Evolutionary conservation across 225 moss, liverwort and hornwort genomes (phyloP), one percentile per base, ranked within the genome.

Genomic region (Antitrichia curtipendula): DNA sequence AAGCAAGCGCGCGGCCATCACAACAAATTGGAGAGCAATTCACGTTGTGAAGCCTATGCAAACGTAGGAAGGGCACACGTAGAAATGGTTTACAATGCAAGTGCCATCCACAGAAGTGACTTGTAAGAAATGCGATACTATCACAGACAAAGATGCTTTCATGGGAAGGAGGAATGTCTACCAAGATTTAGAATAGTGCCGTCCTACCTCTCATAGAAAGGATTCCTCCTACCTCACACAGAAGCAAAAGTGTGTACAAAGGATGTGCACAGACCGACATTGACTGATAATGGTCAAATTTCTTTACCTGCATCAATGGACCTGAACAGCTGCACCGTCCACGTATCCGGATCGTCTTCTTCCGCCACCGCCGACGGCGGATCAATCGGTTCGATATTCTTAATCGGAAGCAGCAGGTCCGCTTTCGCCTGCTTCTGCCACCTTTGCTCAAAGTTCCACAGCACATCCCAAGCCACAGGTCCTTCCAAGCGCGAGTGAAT

Each of bases 261-360:
- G 6, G 65, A 36, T 27, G 63, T 50, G n/a, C 50, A 64, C 49
- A 64, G 65, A 82, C 17, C 5, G 27, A 36, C n/a, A 81, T 81
- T 81, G 31, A 50, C 23, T 34, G 27, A 24, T 17, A 8, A 24
- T 36, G 61, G 54, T 10, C 23, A 49, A 81, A 22, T 6, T 22
- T 8, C 36, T 70, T 78, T 87, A 93, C 97, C 97, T 32, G 93
- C 95, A 68, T 97, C 97, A 79, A 97, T 96, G 54, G 97, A 97
- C 69, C 97, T 92, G 84, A 96, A 97, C 62, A 96, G 59, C 91
- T 97, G 97, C 82, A 96, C 95, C 41, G 91, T 93, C 97, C 97
- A 97, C 18, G 93, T 90, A 61, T 96, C 95, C 32, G 91, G 92
- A 86, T 97, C 96, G 21, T 95, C 89, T 43, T 91, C 88, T 43